phyloP scores from a whole-genome alignment of 306 rosid genomes.

The Cicer pinnatifidum region DNA sequence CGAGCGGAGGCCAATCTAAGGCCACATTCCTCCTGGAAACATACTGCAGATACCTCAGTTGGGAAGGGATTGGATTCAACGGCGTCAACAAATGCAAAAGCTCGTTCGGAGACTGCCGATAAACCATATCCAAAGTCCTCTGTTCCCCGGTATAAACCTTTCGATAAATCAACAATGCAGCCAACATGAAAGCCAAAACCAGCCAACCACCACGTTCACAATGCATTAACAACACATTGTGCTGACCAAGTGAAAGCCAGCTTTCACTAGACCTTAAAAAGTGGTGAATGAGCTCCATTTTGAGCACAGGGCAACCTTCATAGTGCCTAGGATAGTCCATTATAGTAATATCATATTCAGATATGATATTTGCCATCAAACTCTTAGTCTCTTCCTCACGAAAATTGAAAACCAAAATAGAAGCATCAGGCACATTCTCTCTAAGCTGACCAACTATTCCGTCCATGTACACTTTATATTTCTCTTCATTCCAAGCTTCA shows the following conservation, averaged over 20 bases:
- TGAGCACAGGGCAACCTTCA: slow-evolving; percentile 80
- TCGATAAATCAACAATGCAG: slow-evolving; percentile 79
- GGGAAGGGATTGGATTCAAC: slow-evolving; percentile 85
- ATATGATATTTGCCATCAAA: slow-evolving; percentile 62
- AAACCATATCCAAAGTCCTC: slow-evolving; percentile 87
- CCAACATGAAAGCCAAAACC: slow-evolving; percentile 85
- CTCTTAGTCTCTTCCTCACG: slow-evolving; percentile 62
- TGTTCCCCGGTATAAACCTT: slow-evolving; percentile 81
- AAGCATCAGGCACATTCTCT: slow-evolving; percentile 71
- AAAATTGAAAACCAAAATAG: slow-evolving; percentile 80
- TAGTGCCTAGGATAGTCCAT: slow-evolving; percentile 94
- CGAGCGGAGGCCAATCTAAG: slow-evolving; percentile 91
- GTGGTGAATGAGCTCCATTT: slow-evolving; percentile 85
- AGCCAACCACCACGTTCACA: slow-evolving; percentile 97
- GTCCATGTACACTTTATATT: slow-evolving; percentile 64
- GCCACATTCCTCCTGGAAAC: slow-evolving; percentile 86
- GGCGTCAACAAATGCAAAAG: slow-evolving; percentile 76
- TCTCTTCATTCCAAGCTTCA: slow-evolving; percentile 78
- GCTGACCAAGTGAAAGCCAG: slow-evolving; percentile 85
- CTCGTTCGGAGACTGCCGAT: slow-evolving; percentile 83
- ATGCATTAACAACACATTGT: slow-evolving; percentile 84
- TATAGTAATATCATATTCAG: slow-evolving; percentile 79
- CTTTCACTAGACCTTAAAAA: slow-evolving; percentile 90
- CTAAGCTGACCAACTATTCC: slow-evolving; percentile 67
- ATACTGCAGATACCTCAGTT: slow-evolving; percentile 85